Percentiles rank a stretch among this genome's conserved stretches.
phyloP scores from a whole-genome alignment of 768 basidiomycete species.

The Agaricus blazei region DNA sequence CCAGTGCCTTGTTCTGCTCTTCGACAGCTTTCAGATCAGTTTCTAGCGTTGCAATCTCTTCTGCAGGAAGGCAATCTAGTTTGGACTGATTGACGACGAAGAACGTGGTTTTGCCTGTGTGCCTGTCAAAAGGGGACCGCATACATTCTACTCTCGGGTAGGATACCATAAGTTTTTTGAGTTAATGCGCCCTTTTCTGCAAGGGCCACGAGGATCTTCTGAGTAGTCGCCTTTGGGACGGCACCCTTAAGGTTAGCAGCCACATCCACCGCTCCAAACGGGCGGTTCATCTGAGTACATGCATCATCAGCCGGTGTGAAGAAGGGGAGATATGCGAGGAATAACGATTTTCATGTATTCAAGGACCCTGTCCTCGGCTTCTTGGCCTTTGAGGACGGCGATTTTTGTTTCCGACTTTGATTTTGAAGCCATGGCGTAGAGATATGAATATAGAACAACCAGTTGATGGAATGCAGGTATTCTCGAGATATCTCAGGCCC shows the following conservation, averaged over 20 bases:
- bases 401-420: conserved; percentile 51
- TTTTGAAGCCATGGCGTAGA: conserved; percentile 42
- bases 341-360: conserved; percentile 73
- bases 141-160: conserved; percentile 8
- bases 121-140: conserved; percentile 10
- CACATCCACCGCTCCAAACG: conserved; percentile 89
- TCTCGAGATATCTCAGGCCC: conserved; percentile 7
- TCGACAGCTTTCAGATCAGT: conserved; percentile 49
- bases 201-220: conserved; percentile 76
- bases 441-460: neutral
- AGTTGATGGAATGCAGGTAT: neutral
- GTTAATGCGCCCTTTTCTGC: conserved; percentile 84
- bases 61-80: conserved; percentile 57
- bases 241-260: conserved; percentile 88
- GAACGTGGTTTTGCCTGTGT: conserved; percentile 75
- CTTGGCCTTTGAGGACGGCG: conserved; percentile 65
- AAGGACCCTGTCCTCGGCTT: conserved; percentile 73
- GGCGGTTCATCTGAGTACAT: conserved; percentile 75
- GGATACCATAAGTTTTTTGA: conserved; percentile 76
- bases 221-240: conserved; percentile 76
- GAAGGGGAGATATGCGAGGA: neutral
- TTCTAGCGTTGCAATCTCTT: conserved; percentile 58
- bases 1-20: conserved; percentile 53
- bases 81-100: conserved; percentile 83
- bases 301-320: conserved; percentile 1